Percentiles rank a stretch among this genome's conserved stretches.
phyloP scores from a whole-genome alignment of 495 filamentous ascomycete species.

The Parmelia sp. region DNA sequence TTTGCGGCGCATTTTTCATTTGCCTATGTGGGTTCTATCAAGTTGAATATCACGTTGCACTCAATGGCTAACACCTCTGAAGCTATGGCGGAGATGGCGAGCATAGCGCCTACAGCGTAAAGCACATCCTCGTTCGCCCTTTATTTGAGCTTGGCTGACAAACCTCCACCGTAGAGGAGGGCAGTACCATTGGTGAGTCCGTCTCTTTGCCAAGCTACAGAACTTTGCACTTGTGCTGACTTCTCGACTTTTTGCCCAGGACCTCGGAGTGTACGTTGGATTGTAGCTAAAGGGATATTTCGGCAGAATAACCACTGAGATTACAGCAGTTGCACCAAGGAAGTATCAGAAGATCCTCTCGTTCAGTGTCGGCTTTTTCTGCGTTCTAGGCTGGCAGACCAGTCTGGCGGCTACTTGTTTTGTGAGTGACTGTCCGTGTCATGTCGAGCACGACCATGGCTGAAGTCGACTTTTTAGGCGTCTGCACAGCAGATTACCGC shows the following conservation, averaged over 20 bases:
- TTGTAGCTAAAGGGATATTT: background rate
- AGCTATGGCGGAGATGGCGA: slow-evolving; percentile 27
- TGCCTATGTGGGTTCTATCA: slow-evolving; percentile 18
- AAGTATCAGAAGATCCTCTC: slow-evolving; percentile 36
- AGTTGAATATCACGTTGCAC: background rate
- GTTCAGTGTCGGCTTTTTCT: slow-evolving; percentile 42
- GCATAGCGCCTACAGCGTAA: slow-evolving; percentile 26
- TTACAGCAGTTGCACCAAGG: slow-evolving; percentile 31
- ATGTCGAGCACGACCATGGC: slow-evolving; percentile 10
- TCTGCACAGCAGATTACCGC: slow-evolving; percentile 42
- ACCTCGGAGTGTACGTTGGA: slow-evolving; percentile 23
- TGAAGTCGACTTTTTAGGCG: slow-evolving; percentile 24
- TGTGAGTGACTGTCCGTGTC: slow-evolving; percentile 13
- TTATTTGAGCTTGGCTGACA: slow-evolving; percentile 17
- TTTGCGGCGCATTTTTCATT: slow-evolving; percentile 21
- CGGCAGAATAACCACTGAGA: slow-evolving; percentile 5
- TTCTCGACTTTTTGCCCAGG: slow-evolving; percentile 14
- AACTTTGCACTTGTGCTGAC: slow-evolving; percentile 8
- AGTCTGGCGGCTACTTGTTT: slow-evolving; percentile 36
- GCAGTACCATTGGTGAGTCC: slow-evolving; percentile 24
- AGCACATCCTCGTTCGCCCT: slow-evolving; percentile 6
- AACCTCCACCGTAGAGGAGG: slow-evolving; percentile 14
- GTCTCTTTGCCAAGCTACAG: slow-evolving; percentile 2
- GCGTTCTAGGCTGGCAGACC: slow-evolving; percentile 42
- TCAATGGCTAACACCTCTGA: slow-evolving; percentile 11